These are phyloP conservation scores for Hydnomerulius pinastri DNA, from an alignment of 768 basidiomycete species.

Conservation along the genomic window DNA sequence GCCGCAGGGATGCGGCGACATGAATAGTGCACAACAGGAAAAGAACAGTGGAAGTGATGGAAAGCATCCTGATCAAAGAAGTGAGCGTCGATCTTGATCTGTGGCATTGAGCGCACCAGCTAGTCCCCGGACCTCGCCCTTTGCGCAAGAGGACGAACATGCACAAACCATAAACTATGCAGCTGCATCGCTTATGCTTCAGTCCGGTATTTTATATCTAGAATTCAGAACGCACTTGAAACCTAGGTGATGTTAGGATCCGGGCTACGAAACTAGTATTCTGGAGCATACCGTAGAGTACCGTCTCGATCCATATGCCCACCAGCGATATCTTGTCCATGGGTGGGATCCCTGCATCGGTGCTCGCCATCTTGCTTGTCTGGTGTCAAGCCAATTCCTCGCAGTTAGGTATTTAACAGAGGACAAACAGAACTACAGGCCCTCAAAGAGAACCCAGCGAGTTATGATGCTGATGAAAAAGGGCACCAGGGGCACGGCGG, in stretches of 20 bases:
- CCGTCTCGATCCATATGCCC: slow-evolving; percentile 17
- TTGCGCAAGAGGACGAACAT: slow-evolving; percentile 14
- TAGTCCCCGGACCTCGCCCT: background rate
- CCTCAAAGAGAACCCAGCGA: no score
- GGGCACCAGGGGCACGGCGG: no score
- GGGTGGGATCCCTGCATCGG: slow-evolving; percentile 1
- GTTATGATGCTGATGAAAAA: no score
- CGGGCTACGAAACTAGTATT: background rate
- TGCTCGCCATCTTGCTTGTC: slow-evolving; percentile 6
- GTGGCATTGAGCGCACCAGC: slow-evolving; percentile 1
- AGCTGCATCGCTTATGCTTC: slow-evolving; percentile 4
- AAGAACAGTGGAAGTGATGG: slow-evolving; percentile 13
- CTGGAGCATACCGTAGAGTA: slow-evolving; percentile 17
- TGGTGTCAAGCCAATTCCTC: no score
- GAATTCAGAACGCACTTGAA: slow-evolving; percentile 9
- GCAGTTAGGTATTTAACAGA: no score
- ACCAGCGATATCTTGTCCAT: slow-evolving; percentile 16
- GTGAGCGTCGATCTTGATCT: background rate
- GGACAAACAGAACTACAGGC: no score
- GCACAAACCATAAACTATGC: slow-evolving; percentile 14
- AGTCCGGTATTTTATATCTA: background rate
- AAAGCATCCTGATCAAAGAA: slow-evolving; percentile 10
- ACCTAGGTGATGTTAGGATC: slow-evolving; percentile 1
- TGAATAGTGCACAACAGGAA: slow-evolving; percentile 13
- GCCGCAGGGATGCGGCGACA: slow-evolving; percentile 14